Percentiles rank a stretch among this genome's conserved stretches.
phyloP scores from a whole-genome alignment of 1,284 basidiomycete genomes.

The Chalciporus piperatoides region DNA sequence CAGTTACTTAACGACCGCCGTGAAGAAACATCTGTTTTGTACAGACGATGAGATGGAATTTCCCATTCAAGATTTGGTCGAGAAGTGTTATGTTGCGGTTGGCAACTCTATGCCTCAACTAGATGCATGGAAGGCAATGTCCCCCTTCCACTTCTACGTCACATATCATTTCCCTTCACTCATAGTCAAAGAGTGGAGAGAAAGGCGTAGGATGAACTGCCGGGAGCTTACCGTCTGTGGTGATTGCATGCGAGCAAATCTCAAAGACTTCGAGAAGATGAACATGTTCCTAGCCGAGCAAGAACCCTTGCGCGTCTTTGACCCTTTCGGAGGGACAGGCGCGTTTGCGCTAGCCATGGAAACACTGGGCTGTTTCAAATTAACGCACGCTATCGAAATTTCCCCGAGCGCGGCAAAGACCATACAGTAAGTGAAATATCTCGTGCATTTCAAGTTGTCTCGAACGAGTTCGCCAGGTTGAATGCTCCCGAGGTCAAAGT shows the following conservation, averaged over 20 bases:
- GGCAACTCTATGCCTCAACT: conserved; percentile 33
- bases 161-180: conserved; percentile 45
- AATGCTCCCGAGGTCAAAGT: conserved; percentile 45
- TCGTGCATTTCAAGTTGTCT: background rate
- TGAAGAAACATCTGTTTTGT: conserved; percentile 30
- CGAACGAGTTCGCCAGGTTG: conserved; percentile 30
- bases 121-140: conserved; percentile 47
- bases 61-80: conserved; percentile 40
- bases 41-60: conserved; percentile 44
- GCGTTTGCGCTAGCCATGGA: conserved; percentile 60
- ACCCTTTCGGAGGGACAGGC: conserved; percentile 64
- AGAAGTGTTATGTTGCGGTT: conserved; percentile 47
- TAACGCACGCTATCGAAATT: conserved; percentile 66
- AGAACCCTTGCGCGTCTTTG: conserved; percentile 47
- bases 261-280: conserved; percentile 34
- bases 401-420: conserved; percentile 67
- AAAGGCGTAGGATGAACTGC: conserved; percentile 30
- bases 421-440: conserved; percentile 42
- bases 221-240: conserved; percentile 43
- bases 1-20: background rate
- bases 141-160: conserved; percentile 56
- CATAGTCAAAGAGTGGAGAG: conserved; percentile 38
- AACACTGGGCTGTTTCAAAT: conserved; percentile 46
- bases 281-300: conserved; percentile 25
- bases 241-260: conserved; percentile 39